Evolutionary conservation across 2,329 filamentous ascomycete genomes (phyloP), one percentile per base, ranked within the genome.

Genomic region (Sordariomycetes sp.): DNA sequence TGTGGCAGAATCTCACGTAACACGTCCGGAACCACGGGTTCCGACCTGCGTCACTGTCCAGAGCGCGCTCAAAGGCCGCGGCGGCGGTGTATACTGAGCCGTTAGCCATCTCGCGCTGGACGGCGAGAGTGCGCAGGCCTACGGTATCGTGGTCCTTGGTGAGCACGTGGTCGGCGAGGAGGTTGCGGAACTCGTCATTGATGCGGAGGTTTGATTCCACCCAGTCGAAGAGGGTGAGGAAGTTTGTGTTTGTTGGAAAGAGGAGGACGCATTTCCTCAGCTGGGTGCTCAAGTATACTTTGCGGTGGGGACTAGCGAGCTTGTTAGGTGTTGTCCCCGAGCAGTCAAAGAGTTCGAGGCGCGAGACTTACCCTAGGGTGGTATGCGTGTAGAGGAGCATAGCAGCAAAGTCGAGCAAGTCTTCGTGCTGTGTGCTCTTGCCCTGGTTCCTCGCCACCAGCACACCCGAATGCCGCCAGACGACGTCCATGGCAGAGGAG

Each of bases 181-280:
- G 71, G 6, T 80, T 76, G n/a, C 88, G 83, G 22, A 95, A 82
- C 20, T 89, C 87, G 64, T 95, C 89, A 61, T 90, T 82, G 58
- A 94, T 79, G 25, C 86, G 81, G 51, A 90, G 82, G 8, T 86
- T 82, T 1, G 83, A 77, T 67, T 93, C 86, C 61, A 89, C 85
- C 76, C 86, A 88, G n/a, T 85, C 80, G 62, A 87, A 87, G 0
- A 94, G 72, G 1, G 80, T 76, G 1, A 95, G 77, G 61, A 97
- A 86, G 6, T 90, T 77, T 1, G 84, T 88, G 71, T 96, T 97
- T 54, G 77, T 76, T 0, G 91, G 90, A 67, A 91, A 96, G 7
- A 73, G 67, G 0, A 65, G 64, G 24, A 94, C 74, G 61, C 86
- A 88, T 2, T 76, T 71, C 4, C 75, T 71, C 1, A 96, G 72